phyloP scores from a whole-genome alignment of 2,329 filamentous ascomycete genomes.

The Venturia carpophila region DNA sequence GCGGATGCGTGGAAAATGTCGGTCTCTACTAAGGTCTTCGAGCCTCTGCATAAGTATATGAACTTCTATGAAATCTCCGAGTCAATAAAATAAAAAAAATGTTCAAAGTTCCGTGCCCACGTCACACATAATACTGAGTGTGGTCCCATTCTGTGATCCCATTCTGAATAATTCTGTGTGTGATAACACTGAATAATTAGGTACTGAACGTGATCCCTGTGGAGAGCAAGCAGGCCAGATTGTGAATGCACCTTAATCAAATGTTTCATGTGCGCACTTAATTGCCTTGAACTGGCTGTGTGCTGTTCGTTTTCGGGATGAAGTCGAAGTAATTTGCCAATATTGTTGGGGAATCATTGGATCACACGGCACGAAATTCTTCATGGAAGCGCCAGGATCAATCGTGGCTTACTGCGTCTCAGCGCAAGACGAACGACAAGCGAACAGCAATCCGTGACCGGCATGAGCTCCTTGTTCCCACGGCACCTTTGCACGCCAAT shows the following conservation, averaged over 20 bases:
- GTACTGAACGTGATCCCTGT: neutral
- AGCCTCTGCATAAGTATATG: neutral
- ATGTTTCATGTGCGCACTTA: neutral
- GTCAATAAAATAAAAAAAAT: neutral
- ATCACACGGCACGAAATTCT: neutral
- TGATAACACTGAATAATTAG: too few relatives aligned
- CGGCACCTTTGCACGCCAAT: too few relatives aligned
- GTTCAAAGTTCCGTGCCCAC: neutral
- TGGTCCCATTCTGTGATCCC: too few relatives aligned
- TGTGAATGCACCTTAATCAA: neutral
- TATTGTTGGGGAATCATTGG: neutral
- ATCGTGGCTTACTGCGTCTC: slow-evolving; percentile 2
- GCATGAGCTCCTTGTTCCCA: neutral
- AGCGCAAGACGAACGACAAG: neutral
- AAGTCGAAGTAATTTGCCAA: slow-evolving; percentile 1
- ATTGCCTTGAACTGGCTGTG: neutral
- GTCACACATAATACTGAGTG: too few relatives aligned
- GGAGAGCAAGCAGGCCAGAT: neutral
- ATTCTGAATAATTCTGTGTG: too few relatives aligned
- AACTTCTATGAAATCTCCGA: neutral
- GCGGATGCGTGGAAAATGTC: neutral
- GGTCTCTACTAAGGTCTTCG: neutral
- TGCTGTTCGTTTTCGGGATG: neutral
- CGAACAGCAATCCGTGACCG: neutral
- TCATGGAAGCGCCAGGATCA: slow-evolving; percentile 3